Evolutionary conservation across 495 filamentous ascomycete species (phyloP).

Genomic region (Podospora appendiculata): DNA sequence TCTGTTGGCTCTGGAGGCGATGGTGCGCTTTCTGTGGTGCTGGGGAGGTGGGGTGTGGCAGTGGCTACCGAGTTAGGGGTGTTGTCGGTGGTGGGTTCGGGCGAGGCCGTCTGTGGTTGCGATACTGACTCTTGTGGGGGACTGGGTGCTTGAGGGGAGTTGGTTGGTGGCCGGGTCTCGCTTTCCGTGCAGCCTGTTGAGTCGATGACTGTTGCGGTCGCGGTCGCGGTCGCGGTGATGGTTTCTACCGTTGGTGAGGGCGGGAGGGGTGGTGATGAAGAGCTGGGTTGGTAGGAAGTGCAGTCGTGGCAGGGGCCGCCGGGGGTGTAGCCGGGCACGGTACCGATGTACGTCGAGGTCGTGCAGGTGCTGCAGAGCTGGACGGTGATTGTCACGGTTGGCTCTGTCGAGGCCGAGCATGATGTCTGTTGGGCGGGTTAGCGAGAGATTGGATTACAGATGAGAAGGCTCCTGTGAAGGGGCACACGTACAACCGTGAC

Average conservation of each 20-base stretch:
- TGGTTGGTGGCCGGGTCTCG: not conserved
- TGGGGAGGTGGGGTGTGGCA: not conserved
- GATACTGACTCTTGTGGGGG: too few relatives aligned
- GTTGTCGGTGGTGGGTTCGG: too few relatives aligned
- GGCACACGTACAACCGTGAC: constrained; percentile 21
- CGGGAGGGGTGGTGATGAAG: too few relatives aligned
- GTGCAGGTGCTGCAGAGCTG: constrained; percentile 22
- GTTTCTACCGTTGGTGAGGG: not conserved
- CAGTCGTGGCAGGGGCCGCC: constrained; percentile 23
- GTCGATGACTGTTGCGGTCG: not conserved
- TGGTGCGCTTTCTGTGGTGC: not conserved
- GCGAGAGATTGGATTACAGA: not conserved
- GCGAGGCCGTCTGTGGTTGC: too few relatives aligned
- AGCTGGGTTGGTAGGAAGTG: constrained; percentile 2
- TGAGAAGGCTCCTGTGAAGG: not conserved
- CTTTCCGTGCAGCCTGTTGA: not conserved
- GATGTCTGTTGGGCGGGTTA: constrained; percentile 12
- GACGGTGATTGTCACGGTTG: constrained; percentile 19
- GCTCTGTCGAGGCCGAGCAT: constrained; percentile 9
- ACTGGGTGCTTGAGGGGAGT: not conserved
- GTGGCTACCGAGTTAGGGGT: not conserved
- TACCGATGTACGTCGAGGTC: constrained; percentile 17
- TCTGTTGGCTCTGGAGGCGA: not conserved
- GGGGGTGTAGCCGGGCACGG: constrained; percentile 24
- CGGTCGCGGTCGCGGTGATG: not conserved